Percentiles rank a stretch among this genome's conserved stretches.
phyloP scores from a whole-genome alignment of 805 yeast genomes.

The Ogataea methanolica region DNA sequence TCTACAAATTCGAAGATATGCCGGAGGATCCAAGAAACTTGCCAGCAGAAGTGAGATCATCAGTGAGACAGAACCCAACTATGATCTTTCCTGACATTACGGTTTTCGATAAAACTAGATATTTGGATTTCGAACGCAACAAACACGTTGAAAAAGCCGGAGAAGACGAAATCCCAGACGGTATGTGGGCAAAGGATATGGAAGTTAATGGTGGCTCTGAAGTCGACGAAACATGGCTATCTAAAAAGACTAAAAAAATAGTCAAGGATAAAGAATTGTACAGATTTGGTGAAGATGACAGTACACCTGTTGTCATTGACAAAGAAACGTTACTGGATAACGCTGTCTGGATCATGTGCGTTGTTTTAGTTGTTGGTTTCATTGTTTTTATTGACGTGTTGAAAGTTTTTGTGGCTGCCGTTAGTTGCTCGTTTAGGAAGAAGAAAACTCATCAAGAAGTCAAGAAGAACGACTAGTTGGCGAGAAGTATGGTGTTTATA shows the following conservation, averaged over 20 bases:
- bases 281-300: constrained; percentile 26
- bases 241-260: constrained; percentile 19
- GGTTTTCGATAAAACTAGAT: constrained; percentile 43
- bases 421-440: background rate
- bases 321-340: constrained; percentile 46
- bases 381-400: constrained; percentile 11
- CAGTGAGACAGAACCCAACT: constrained; percentile 25
- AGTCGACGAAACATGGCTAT: constrained; percentile 29
- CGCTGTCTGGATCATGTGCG: constrained; percentile 23
- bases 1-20: constrained; percentile 23
- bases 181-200: constrained; percentile 26
- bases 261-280: constrained; percentile 15
- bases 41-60: constrained; percentile 27
- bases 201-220: constrained; percentile 6
- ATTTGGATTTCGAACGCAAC: constrained; percentile 52
- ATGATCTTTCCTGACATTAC: constrained; percentile 54
- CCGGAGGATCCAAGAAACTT: constrained; percentile 30
- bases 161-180: constrained; percentile 28
- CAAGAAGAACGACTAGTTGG: too few relatives aligned
- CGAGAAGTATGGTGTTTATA: too few relatives aligned
- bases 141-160: constrained; percentile 26
- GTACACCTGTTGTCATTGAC: constrained; percentile 34
- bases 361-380: constrained; percentile 1
- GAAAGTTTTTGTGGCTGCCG: background rate
- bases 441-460: too few relatives aligned